These are phyloP conservation scores for Saccharum spontaneum DNA, from an alignment of 176 grass and related monocot genomes.

Conservation along the genomic window DNA sequence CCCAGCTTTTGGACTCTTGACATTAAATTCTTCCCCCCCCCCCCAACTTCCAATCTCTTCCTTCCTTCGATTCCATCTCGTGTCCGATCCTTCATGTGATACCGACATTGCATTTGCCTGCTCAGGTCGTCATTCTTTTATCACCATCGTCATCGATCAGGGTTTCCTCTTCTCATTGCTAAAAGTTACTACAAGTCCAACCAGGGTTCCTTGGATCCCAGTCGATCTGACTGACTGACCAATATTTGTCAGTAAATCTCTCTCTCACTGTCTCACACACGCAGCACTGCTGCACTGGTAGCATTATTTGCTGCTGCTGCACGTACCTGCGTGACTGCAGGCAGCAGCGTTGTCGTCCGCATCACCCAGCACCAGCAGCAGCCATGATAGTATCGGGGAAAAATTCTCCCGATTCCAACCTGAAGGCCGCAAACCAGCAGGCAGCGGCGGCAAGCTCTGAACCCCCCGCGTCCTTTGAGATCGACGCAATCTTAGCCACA, in stretches of 20 bases:
- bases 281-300: background rate
- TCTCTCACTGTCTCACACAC: background rate
- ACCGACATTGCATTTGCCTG: background rate
- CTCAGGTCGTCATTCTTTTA: constrained; percentile 6
- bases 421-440: constrained; percentile 15
- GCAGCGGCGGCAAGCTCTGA: background rate
- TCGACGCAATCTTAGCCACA: constrained; percentile 38
- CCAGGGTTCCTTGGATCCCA: background rate
- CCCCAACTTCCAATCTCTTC: background rate
- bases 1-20: constrained; percentile 7
- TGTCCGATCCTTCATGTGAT: background rate
- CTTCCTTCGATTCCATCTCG: no score
- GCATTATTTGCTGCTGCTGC: background rate
- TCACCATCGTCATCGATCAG: no score
- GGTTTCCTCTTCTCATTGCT: no score
- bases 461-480: constrained; percentile 40
- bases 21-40: background rate
- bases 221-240: background rate
- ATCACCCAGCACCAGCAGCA: background rate
- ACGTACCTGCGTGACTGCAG: background rate
- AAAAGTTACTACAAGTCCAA: background rate
- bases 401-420: background rate
- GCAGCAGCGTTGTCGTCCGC: background rate
- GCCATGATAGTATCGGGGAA: background rate
- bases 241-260: background rate